These are phyloP conservation scores for Cladophialophora bantiana DNA, from an alignment of 2,329 filamentous ascomycete genomes.

Conservation along the genomic window DNA sequence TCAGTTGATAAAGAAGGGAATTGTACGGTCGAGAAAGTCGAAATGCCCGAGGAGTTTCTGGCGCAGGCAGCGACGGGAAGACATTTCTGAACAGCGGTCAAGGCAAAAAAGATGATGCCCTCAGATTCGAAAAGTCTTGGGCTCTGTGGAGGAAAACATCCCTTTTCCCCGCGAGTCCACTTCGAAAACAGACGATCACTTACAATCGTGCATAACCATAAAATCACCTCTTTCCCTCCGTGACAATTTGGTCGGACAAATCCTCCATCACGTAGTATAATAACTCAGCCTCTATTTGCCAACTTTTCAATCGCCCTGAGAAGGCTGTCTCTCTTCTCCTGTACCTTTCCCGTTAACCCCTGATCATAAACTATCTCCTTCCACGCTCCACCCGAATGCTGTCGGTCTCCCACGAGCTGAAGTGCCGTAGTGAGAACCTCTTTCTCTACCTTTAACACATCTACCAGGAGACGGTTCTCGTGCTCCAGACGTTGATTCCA, in stretches of 20 bases:
- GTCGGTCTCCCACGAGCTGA: constrained; percentile 14
- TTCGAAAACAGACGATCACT: not conserved
- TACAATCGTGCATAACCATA: not conserved
- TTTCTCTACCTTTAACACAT: constrained; percentile 20
- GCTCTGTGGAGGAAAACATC: not conserved
- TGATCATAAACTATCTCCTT: constrained; percentile 7
- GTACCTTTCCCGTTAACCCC: constrained; percentile 1
- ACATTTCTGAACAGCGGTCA: constrained; percentile 23
- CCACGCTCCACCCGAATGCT: constrained; percentile 13
- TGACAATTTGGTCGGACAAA: not conserved
- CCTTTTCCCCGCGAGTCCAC: not conserved
- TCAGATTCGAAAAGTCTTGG: not conserved
- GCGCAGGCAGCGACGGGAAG: constrained; percentile 30
- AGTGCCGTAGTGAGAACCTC: constrained; percentile 21
- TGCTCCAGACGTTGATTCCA: constrained; percentile 33
- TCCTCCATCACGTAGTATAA: not conserved
- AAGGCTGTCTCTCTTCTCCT: constrained; percentile 10
- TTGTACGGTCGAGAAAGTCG: constrained; percentile 20
- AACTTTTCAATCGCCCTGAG: constrained; percentile 18
- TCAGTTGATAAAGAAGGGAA: constrained; percentile 51
- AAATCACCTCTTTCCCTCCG: not conserved
- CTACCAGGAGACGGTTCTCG: constrained; percentile 20
- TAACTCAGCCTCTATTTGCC: constrained; percentile 8
- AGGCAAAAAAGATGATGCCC: not conserved
- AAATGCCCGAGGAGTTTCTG: constrained; percentile 25